A percentile compares a stretch with the other conserved stretches of the same genome.
Evolutionary conservation across 1,139 yeast species (phyloP).

Genomic region (Protomyces inouyei): DNA sequence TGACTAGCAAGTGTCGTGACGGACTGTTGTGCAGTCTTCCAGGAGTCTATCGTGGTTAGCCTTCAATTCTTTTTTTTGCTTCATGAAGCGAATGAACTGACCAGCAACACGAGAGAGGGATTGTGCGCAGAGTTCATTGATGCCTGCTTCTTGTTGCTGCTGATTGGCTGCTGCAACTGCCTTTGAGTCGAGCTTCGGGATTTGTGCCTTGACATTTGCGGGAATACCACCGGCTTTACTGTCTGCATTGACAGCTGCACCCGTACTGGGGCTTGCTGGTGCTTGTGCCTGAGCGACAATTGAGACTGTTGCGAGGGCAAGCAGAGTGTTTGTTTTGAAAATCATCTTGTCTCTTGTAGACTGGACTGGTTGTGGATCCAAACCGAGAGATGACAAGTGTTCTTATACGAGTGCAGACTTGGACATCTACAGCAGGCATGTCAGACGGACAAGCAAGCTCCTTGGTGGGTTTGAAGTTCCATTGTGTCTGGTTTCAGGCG

Average conservation of each 20-base stretch:
- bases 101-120: constrained; percentile 16
- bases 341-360: no score
- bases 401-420: no score
- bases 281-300: neutral
- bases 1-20: constrained; percentile 6
- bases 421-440: no score
- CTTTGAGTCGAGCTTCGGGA: constrained; percentile 18
- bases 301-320: neutral
- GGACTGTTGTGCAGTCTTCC: constrained; percentile 18
- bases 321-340: neutral
- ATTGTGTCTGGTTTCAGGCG: no score
- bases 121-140: constrained; percentile 23
- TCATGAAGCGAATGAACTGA: neutral
- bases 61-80: neutral
- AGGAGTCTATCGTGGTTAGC: neutral
- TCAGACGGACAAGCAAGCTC: no score
- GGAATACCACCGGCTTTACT: neutral
- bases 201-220: neutral
- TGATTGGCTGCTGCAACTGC: constrained; percentile 13
- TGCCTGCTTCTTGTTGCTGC: constrained; percentile 19
- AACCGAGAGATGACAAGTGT: no score
- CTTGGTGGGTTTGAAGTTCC: no score
- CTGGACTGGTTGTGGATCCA: no score
- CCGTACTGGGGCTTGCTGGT: neutral
- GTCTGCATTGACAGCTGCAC: neutral